Conservation (phyloP, 2,329 filamentous ascomycete genomes). For the Parafenestella ontariensis region DNA sequence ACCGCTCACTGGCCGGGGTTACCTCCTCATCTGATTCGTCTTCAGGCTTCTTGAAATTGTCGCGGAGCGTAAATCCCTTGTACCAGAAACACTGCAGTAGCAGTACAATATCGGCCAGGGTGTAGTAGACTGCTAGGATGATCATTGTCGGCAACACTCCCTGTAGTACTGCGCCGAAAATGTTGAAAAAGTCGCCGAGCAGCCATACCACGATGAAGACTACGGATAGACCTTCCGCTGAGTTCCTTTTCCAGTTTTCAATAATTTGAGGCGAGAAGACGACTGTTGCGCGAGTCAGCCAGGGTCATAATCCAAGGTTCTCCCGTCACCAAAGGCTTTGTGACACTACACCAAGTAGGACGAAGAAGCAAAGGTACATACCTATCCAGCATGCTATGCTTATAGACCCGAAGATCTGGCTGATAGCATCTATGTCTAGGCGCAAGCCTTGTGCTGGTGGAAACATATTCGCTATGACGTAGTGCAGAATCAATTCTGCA, state of each 20-base stretch:
- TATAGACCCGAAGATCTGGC: constrained; percentile 92
- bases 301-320: neutral
- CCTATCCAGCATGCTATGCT: constrained; percentile 94
- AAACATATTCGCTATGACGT: constrained; percentile 55
- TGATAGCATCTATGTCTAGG: constrained; percentile 88
- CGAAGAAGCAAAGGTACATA: constrained; percentile 13
- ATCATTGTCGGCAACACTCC: constrained; percentile 94
- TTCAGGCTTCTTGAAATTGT: constrained; percentile 36
- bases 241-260: constrained; percentile 86
- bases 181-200: constrained; percentile 94
- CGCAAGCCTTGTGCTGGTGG: constrained; percentile 64
- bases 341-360: neutral
- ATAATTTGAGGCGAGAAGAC: constrained; percentile 98
- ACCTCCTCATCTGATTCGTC: constrained; percentile 26
- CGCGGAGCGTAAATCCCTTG: constrained; percentile 70
- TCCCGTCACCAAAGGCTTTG: neutral
- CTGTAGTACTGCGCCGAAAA: constrained; percentile 88
- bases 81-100: constrained; percentile 95
- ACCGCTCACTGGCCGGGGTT: constrained; percentile 46
- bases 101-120: constrained; percentile 87
- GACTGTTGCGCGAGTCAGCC: constrained; percentile 51
- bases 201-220: constrained; percentile 95
- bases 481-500: constrained; percentile 11
- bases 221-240: constrained; percentile 86
- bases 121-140: constrained; percentile 94